These are phyloP conservation scores for Oryza longistaminata DNA, from an alignment of 176 grass and related monocot species.

Conservation along the genomic window DNA sequence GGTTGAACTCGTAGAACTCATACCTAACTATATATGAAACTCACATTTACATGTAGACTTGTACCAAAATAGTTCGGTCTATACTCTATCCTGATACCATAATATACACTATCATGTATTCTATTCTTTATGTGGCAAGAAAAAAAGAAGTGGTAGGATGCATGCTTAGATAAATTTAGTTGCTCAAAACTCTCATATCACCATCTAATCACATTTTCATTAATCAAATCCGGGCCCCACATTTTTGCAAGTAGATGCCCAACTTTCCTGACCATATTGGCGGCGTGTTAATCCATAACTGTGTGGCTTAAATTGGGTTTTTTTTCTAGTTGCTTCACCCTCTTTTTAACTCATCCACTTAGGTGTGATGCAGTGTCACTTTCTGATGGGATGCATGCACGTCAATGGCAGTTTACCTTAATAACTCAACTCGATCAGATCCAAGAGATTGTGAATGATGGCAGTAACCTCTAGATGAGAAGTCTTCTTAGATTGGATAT, in stretches of 20 bases:
- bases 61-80: background rate
- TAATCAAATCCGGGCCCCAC: background rate
- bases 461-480: constrained; percentile 29
- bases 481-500: background rate
- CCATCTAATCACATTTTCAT: constrained; percentile 27
- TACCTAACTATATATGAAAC: too few species aligned
- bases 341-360: constrained; percentile 35
- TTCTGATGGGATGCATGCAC: constrained; percentile 47
- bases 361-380: constrained; percentile 39
- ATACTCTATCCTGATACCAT: background rate
- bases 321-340: background rate
- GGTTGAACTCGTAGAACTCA: background rate
- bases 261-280: constrained; percentile 53
- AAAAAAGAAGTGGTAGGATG: background rate
- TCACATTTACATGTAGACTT: background rate
- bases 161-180: background rate
- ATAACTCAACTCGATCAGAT: constrained; percentile 24
- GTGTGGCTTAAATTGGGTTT: constrained; percentile 37
- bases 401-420: constrained; percentile 50
- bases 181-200: background rate
- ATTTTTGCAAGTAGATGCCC: constrained; percentile 40
- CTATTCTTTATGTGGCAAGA: background rate
- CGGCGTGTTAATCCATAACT: constrained; percentile 56
- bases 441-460: constrained; percentile 17
- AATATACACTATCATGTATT: background rate